Percentiles rank a stretch among this genome's conserved stretches.
phyloP scores from a whole-genome alignment of 257 asterid genomes.

The Nicotiana attenuata region DNA sequence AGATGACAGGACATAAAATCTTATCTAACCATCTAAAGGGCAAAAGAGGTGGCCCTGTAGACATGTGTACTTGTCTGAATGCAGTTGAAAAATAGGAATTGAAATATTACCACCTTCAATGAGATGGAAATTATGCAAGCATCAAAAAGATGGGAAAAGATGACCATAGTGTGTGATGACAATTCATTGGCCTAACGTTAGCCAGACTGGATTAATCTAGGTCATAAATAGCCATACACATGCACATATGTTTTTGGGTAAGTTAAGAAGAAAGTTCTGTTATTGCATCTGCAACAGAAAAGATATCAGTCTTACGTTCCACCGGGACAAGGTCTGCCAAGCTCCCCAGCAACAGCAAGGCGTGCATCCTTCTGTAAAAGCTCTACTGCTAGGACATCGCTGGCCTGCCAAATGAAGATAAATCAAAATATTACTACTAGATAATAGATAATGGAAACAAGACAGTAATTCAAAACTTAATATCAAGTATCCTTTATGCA shows the following conservation, averaged over 20 bases:
- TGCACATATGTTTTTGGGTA: neutral
- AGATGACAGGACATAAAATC: neutral
- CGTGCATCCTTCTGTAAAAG: conserved; percentile 95
- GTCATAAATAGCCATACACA: neutral
- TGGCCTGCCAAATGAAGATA: conserved; percentile 58
- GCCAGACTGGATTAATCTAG: neutral
- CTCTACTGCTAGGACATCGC: conserved; percentile 99
- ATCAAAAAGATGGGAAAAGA: neutral
- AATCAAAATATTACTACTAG: neutral
- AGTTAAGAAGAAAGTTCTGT: neutral
- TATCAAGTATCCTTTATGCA: neutral
- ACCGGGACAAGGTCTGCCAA: conserved; percentile 70
- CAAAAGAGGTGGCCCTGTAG: neutral
- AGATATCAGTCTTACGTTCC: conserved; percentile 57
- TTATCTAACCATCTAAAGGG: neutral
- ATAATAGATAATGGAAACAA: neutral
- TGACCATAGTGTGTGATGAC: neutral
- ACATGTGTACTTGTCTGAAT: neutral
- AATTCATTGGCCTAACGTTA: neutral
- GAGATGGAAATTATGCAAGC: neutral
- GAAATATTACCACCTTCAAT: neutral
- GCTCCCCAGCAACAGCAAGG: conserved; percentile 72
- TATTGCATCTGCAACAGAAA: neutral
- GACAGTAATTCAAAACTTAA: neutral
- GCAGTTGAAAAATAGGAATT: neutral